These are phyloP conservation scores for Schizosaccharomyces cryophilus DNA, from an alignment of 805 yeast genomes.

Conservation along the genomic window DNA sequence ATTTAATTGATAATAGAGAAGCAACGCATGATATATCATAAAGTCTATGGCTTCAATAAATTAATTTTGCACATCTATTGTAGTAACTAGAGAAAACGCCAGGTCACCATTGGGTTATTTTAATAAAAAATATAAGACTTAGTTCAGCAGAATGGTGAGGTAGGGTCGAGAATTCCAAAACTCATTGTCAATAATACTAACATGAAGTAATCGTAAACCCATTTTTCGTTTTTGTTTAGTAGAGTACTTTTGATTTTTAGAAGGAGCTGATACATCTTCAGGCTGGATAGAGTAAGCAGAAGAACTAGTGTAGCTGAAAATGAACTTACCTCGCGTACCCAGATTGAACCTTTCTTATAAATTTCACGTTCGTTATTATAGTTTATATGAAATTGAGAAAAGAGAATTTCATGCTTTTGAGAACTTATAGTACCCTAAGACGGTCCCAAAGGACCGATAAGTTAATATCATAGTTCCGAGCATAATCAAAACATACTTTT, in stretches of 20 bases:
- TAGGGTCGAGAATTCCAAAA: conserved; percentile 34
- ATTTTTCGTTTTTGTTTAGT: conserved; percentile 27
- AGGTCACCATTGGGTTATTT: too few relatives aligned
- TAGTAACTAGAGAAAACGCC: too few relatives aligned
- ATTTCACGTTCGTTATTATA: conserved; percentile 80
- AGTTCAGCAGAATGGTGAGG: background rate
- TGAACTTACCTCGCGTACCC: conserved; percentile 25
- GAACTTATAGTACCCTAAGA: conserved; percentile 42
- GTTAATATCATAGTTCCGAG: background rate
- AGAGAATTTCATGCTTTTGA: conserved; percentile 77
- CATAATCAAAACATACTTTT: conserved; percentile 11
- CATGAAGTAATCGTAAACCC: conserved; percentile 22
- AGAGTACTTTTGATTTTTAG: conserved; percentile 4
- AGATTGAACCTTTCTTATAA: conserved; percentile 58
- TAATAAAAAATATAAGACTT: background rate
- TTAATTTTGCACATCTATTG: too few relatives aligned
- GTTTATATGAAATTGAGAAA: conserved; percentile 52
- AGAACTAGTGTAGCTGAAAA: background rate
- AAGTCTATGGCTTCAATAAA: too few relatives aligned
- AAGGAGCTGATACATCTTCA: background rate
- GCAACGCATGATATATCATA: too few relatives aligned
- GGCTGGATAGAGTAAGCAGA: background rate
- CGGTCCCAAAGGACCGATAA: background rate
- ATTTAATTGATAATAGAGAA: background rate
- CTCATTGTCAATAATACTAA: conserved; percentile 36